Base-by-base conservation (phyloP, 2,329 filamentous ascomycete genomes). In the Capronia coronata region DNA sequence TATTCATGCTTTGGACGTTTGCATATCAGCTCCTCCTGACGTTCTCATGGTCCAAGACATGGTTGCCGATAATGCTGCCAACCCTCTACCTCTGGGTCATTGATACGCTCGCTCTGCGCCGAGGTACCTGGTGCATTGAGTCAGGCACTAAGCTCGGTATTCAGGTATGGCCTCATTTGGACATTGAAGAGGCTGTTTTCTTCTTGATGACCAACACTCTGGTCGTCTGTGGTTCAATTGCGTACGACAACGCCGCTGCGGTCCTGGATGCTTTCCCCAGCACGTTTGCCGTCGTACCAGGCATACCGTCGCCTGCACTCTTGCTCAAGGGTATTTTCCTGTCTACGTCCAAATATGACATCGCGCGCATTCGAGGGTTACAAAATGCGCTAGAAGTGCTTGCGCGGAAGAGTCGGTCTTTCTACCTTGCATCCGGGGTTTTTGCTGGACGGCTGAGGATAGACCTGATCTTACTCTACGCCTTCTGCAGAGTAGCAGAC, bases 171-270 rank as follows among this genome's bases (percentile, higher is more conserved):
- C 75, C 77, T 1, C 75, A 75, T 5, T 65, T 88, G 23, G 85
- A 88, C 43, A 72, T 87, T 16, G 85, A 89, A 59, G 85, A 89
- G 63, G 84, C 83, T 0, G 58, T 84, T 6, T 88, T 88, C 70
- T 89, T 89, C 65, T 68, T 87, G 2, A 66, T 77, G 2, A 87
- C 83, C 1, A 88, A 88, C 62, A 70, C 70, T 0, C 67, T 89
- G 16, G 80, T 89, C 48, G 81, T 87, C 0, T 82, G 83, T 61
- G 84, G 84, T 1, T 68, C 84, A 19, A 69, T 81, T 1, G 80
- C 83, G 0, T 83, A 86, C 56, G 85, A 88, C 64, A 79, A 86
- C 60, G 80, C 80, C 2, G 61, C 86, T 29, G 80, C 83, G 1
- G 74, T 88, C 11, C 65, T 84, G 5, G 74, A 83, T 57, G 75